These are phyloP conservation scores for Heimioporus retisporus DNA, from an alignment of 1,284 basidiomycete species.

Conservation along the genomic window DNA sequence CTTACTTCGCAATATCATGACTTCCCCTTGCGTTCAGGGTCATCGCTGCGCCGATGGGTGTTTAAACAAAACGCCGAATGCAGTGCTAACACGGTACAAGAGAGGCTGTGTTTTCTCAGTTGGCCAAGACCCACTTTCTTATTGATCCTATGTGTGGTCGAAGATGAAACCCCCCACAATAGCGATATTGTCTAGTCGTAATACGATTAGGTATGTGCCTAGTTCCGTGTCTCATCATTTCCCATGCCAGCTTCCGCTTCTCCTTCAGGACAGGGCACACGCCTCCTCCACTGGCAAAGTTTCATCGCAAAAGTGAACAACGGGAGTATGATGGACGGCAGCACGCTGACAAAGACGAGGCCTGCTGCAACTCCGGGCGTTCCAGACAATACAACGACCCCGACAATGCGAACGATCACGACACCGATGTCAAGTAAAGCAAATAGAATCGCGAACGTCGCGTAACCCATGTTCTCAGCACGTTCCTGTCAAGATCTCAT, in stretches of 20 bases:
- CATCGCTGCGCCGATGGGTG: too few relatives aligned
- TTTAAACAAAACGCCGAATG: too few relatives aligned
- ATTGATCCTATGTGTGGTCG: too few relatives aligned
- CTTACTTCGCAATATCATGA: too few relatives aligned
- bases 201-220: not conserved
- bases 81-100: too few relatives aligned
- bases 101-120: too few relatives aligned
- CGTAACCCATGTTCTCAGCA: slow-evolving; percentile 22
- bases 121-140: too few relatives aligned
- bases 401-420: slow-evolving; percentile 27
- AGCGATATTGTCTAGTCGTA: slow-evolving; percentile 18
- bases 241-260: slow-evolving; percentile 13
- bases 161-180: slow-evolving; percentile 17
- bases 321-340: slow-evolving; percentile 11
- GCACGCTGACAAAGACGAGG: slow-evolving; percentile 31
- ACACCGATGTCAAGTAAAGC: slow-evolving; percentile 32
- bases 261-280: not conserved
- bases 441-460: slow-evolving; percentile 30
- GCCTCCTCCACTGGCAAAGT: slow-evolving; percentile 6
- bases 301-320: slow-evolving; percentile 10
- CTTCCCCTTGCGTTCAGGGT: too few relatives aligned
- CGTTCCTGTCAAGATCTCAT: slow-evolving; percentile 22
- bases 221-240: not conserved
- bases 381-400: slow-evolving; percentile 23
- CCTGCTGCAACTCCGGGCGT: slow-evolving; percentile 24